Evolutionary conservation across 2,329 filamentous ascomycete species (phyloP).

Genomic region (Parafenestella ontariensis): DNA sequence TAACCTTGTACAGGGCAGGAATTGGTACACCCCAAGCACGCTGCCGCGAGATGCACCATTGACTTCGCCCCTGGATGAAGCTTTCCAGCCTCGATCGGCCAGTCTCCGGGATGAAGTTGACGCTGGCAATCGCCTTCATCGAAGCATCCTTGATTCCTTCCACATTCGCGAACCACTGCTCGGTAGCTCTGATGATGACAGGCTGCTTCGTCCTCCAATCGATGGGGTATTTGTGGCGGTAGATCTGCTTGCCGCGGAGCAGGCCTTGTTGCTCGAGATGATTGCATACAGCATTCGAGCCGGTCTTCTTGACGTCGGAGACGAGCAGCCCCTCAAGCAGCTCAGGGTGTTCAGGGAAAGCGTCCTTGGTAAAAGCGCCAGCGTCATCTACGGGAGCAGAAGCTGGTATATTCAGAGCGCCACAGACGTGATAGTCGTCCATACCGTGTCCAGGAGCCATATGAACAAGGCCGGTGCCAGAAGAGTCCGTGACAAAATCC

Average conservation of each 20-base stretch:
- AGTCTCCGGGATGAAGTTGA: conserved; percentile 78
- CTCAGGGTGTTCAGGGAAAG: conserved; percentile 73
- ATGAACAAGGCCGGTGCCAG: conserved; percentile 96
- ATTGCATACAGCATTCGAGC: conserved; percentile 68
- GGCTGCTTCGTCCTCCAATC: conserved; percentile 97
- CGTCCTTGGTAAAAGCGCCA: conserved; percentile 81
- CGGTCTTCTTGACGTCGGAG: conserved; percentile 66
- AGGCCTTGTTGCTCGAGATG: conserved; percentile 61
- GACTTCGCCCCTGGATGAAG: conserved; percentile 85
- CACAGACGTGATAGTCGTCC: conserved; percentile 90
- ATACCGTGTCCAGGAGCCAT: conserved; percentile 94
- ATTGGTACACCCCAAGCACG: conserved; percentile 97
- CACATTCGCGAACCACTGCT: conserved; percentile 98
- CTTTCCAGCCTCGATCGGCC: conserved; percentile 79
- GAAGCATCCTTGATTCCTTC: conserved; percentile 79
- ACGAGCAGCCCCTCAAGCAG: conserved; percentile 75
- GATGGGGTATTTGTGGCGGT: conserved; percentile 94
- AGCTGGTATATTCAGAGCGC: conserved; percentile 70
- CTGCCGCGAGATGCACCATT: conserved; percentile 98
- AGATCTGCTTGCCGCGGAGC: conserved; percentile 74
- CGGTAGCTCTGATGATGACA: conserved; percentile 88
- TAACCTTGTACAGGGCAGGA: conserved; percentile 79
- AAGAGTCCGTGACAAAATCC: conserved; percentile 85
- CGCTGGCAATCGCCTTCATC: conserved; percentile 70
- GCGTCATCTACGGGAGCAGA: conserved; percentile 84